Evolutionary conservation across 176 grass and related monocot genomes (phyloP).

Genomic region (Echinochloa phyllopogon): DNA sequence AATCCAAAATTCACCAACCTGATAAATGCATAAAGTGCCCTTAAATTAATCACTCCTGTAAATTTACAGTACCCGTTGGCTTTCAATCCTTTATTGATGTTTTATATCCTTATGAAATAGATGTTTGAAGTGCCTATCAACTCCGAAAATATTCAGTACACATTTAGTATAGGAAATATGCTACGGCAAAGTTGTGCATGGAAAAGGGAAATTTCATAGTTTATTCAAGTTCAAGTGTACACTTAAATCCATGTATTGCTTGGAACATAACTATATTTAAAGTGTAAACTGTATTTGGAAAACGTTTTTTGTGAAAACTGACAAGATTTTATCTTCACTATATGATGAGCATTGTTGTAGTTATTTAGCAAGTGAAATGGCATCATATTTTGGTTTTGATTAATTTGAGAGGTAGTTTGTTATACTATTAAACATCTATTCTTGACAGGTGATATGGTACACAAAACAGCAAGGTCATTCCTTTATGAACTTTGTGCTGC

Average conservation of each 20-base stretch:
- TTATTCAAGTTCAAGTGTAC: constrained; percentile 19
- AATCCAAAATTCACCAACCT: constrained; percentile 1
- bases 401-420: constrained; percentile 28
- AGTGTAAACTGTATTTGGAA: constrained; percentile 27
- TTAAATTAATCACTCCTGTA: neutral
- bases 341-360: neutral
- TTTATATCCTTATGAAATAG: constrained; percentile 19
- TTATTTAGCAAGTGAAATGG: neutral
- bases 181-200: neutral
- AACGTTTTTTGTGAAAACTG: constrained; percentile 1
- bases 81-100: constrained; percentile 8
- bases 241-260: constrained; percentile 35
- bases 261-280: constrained; percentile 8
- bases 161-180: constrained; percentile 14
- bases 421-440: neutral
- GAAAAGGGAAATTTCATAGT: constrained; percentile 34
- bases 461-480: constrained; percentile 69
- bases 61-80: neutral
- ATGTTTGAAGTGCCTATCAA: constrained; percentile 28
- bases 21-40: neutral
- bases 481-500: constrained; percentile 79
- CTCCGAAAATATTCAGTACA: neutral
- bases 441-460: constrained; percentile 56
- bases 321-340: constrained; percentile 1
- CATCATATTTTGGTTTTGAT: constrained; percentile 28